Base-by-base conservation (phyloP, 495 filamentous ascomycete species). In the Aspergillus diversus region DNA sequence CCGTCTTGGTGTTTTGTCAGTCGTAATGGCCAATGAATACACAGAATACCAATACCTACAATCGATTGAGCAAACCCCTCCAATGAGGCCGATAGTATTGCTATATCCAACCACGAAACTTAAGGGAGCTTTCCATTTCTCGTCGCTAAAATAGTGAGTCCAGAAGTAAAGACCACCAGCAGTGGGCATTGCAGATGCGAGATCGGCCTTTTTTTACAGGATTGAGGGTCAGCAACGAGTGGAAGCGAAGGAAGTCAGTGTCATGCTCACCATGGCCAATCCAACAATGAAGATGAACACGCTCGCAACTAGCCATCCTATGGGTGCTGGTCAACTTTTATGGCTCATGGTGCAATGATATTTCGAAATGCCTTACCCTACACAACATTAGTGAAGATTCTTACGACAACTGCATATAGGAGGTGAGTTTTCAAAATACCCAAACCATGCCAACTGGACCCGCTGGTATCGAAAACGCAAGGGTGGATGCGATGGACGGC, bases 391-490 rank as follows among this genome's bases (percentile, higher is more conserved):
- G 71, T 42, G 8, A 66, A 57, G 46, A 34, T 16, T 31, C 17
- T 2, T 17, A 49, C 47, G 7, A 50, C 16, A 33, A 31, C n/a
- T 42, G 16, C 5, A 17, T 13, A 47, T 49, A 27, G 21, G 2
- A 27, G 21, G 21, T 27, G 21, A 27, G 21, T 27, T 27, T 27
- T 27, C 21, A 27, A 27, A 27, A 27, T 27, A 48, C 72, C 88
- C 88, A 91, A 64, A 89, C 86, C 82, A 91, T 88, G 7, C 87
- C 88, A 2, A 81, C 86, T 0, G 88, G 88, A 1, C 88, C 88
- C 33, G 88, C 84, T 6, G 88, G 87, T 53, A 90, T 78, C 1
- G 85, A 87, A 64, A 89, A 91, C 3, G 85, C 69, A 27, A 91
- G 72, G 0, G 86, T 89, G 12, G 83, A 84, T 4, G 88, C 87